Conservation (phyloP, 257 asterid genomes). For the Nyctanthes arbortristis region DNA sequence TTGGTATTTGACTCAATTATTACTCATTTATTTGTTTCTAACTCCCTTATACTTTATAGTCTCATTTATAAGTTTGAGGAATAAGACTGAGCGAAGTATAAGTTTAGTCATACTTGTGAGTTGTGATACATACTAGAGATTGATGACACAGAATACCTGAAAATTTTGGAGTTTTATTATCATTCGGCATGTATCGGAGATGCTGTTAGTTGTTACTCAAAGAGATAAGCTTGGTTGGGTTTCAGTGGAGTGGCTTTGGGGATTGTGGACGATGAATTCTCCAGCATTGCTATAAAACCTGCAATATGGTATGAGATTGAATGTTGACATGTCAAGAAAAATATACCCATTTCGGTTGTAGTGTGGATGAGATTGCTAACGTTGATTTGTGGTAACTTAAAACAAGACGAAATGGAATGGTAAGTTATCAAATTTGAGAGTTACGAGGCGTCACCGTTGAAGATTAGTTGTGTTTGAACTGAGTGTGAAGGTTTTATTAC, state of each 20-base stretch:
- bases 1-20: background rate
- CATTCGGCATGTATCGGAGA: too few relatives aligned
- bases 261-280: background rate
- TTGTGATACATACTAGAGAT: background rate
- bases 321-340: background rate
- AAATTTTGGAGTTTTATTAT: background rate
- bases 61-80: too few relatives aligned
- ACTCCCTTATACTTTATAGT: background rate
- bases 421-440: background rate
- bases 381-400: background rate
- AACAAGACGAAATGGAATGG: background rate
- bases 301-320: background rate
- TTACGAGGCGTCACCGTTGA: background rate
- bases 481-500: background rate
- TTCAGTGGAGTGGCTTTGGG: background rate
- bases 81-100: too few relatives aligned
- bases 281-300: background rate
- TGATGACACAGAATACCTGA: background rate
- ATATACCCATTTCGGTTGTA: background rate
- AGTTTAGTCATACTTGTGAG: background rate
- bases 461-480: background rate
- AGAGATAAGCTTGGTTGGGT: background rate
- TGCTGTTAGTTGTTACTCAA: background rate
- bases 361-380: background rate
- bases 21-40: conserved; percentile 11